Base-by-base conservation (phyloP, 352 stramenopile genomes). In the Phytophthora constricta region DNA sequence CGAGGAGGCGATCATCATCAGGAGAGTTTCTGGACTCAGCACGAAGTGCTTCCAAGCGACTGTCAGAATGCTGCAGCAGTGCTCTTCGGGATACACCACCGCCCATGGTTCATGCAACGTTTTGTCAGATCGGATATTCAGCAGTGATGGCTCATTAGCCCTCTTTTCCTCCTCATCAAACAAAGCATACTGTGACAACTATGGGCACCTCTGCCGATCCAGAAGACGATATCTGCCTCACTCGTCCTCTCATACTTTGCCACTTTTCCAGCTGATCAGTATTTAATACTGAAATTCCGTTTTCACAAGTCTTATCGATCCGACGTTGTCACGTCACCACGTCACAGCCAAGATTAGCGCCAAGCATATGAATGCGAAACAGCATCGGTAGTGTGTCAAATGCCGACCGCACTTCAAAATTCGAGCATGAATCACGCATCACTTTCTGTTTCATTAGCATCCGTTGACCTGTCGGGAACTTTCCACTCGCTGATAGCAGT, bases 21-120 rank as follows among this genome's bases (percentile, higher is more conserved):
- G 39, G 17, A 8, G 31, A 27, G 10, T 52, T 57, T 26, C 59
- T 49, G 16, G 47, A 37, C 42, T 69, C 65, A 9, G 52, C 65
- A 2, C 69, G 33, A 23, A 73, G 46, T 14, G 59, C 62, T 43
- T 76, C 59, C 10, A 78, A 41, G 43, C 76, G 57, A 42, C 72
- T 84, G 48, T 72, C 69, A 2, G 72, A 80, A 41, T 61, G 66
- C 34, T 72, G 76, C 31, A 72, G 33, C 48, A 67, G 14, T 19
- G 51, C 50, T 39, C 65, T 49, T 23, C 68, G 68, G 13, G 76
- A 81, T 22, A 76, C 66, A 7, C 75, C 72, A 25, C 72, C 72
- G 26, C 75, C 75, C 75, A 83, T 83, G 54, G n/a, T 25, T 31
- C 9, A 22, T 17, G 9, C 19, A 27, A 60, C 5, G 13, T 11